Evolutionary conservation across 768 basidiomycete species (phyloP).

Genomic region (Dictyophora rubrovolvata): DNA sequence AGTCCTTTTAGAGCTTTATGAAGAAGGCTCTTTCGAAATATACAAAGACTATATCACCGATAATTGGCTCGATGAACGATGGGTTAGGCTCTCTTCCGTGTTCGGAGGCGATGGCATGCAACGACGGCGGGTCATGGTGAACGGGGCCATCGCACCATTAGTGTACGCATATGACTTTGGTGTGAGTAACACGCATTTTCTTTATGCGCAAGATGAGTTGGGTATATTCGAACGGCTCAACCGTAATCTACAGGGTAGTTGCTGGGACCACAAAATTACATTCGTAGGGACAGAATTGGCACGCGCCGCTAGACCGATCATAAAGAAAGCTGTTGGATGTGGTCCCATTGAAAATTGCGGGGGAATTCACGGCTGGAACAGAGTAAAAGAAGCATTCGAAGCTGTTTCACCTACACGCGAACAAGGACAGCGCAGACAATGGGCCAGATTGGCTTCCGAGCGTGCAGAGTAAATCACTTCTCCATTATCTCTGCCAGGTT

Average conservation of each 20-base stretch:
- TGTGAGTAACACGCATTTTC: neutral
- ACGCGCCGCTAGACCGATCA: neutral
- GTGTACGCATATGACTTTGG: neutral
- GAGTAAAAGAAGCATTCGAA: neutral
- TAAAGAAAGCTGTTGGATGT: neutral
- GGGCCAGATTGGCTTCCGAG: neutral
- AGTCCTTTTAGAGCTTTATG: too few relatives aligned
- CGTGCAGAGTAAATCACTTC: too few relatives aligned
- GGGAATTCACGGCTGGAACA: neutral
- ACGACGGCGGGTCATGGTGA: too few relatives aligned
- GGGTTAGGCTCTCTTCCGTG: too few relatives aligned
- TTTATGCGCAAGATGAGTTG: too few relatives aligned
- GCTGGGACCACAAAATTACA: neutral
- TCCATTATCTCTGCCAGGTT: too few relatives aligned
- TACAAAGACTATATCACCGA: too few relatives aligned
- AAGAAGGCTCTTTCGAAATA: too few relatives aligned
- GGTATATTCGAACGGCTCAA: too few relatives aligned
- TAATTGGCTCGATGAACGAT: too few relatives aligned
- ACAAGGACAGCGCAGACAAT: neutral
- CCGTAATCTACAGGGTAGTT: neutral
- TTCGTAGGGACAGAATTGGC: neutral
- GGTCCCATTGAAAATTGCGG: neutral
- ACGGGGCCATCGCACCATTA: neutral
- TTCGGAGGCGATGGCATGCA: too few relatives aligned
- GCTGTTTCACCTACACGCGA: neutral